phyloP scores from a whole-genome alignment of 192 early-diverging fungal genomes.

The Dissophora globulifera region DNA sequence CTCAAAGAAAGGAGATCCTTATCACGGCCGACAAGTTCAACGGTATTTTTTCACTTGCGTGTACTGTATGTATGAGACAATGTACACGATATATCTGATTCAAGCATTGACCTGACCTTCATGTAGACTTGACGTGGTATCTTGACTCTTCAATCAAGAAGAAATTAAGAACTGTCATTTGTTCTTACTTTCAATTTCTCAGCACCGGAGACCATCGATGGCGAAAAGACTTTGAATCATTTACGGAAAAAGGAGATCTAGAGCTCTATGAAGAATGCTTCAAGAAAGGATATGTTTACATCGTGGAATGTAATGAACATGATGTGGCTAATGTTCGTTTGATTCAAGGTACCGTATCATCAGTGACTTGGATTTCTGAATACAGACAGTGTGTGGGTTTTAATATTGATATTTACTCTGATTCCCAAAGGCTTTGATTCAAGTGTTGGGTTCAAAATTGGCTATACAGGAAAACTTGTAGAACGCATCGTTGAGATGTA shows the following conservation, averaged over 20 bases:
- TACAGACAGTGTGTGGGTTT: constrained; percentile 12
- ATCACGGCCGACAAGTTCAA: constrained; percentile 25
- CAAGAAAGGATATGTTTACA: constrained; percentile 24
- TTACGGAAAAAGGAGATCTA: constrained; percentile 10
- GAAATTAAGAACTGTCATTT: constrained; percentile 23
- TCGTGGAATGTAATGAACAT: constrained; percentile 22
- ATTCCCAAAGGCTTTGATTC: constrained; percentile 21
- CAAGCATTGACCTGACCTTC: constrained; percentile 23
- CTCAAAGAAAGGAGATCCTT: constrained; percentile 20
- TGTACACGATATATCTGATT: constrained; percentile 18
- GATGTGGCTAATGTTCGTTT: constrained; percentile 23
- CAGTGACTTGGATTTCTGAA: constrained; percentile 20
- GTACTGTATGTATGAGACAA: constrained; percentile 15
- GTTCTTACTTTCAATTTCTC: constrained; percentile 28
- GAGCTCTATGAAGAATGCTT: constrained; percentile 17
- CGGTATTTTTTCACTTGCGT: constrained; percentile 23
- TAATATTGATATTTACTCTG: constrained; percentile 16
- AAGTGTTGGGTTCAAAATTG: constrained; percentile 28
- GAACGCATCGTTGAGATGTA: constrained; percentile 5
- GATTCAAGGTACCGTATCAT: constrained; percentile 26
- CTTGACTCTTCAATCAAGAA: constrained; percentile 25
- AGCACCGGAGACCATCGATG: constrained; percentile 12
- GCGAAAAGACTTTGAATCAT: constrained; percentile 20
- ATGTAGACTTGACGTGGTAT: constrained; percentile 23
- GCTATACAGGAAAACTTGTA: constrained; percentile 17